phyloP scores from a whole-genome alignment of 73 alveolate species.

The Paramecium octaurelia region DNA sequence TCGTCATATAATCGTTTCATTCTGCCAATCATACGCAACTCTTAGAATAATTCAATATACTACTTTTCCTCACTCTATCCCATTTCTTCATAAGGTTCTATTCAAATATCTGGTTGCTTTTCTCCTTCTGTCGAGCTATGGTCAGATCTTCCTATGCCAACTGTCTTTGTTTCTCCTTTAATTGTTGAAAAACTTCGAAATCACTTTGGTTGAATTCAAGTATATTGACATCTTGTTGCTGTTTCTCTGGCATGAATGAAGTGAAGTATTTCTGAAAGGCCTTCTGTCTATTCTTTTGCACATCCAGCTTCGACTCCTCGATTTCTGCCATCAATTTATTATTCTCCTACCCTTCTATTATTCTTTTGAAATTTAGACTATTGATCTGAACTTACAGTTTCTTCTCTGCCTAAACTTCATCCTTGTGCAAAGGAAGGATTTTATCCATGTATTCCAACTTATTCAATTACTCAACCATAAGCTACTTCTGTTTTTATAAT shows the following conservation, averaged over 20 bases:
- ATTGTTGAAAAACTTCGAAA: background rate
- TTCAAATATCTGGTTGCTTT: background rate
- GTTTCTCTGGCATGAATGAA: background rate
- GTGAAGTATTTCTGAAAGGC: background rate
- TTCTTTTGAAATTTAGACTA: background rate
- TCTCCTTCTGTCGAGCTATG: background rate
- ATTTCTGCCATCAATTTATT: background rate
- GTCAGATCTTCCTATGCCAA: conserved; percentile 21
- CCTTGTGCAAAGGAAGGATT: conserved; percentile 19
- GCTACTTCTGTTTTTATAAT: background rate
- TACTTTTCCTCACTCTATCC: conserved; percentile 54
- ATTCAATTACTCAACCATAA: conserved; percentile 32
- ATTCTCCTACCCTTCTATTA: background rate
- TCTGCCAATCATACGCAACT: conserved; percentile 35
- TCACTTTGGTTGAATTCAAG: conserved; percentile 8
- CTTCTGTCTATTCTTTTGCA: background rate
- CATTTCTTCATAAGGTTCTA: conserved; percentile 14
- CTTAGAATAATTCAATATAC: background rate
- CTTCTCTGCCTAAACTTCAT: conserved; percentile 3
- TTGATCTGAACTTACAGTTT: background rate
- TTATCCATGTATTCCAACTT: conserved; percentile 34
- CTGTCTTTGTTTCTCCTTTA: background rate
- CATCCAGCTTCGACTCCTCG: background rate
- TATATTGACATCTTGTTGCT: background rate
- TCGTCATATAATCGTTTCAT: conserved; percentile 42